Evolutionary conservation across 2,329 filamentous ascomycete species (phyloP).

Genomic region (Septoria petroselini): DNA sequence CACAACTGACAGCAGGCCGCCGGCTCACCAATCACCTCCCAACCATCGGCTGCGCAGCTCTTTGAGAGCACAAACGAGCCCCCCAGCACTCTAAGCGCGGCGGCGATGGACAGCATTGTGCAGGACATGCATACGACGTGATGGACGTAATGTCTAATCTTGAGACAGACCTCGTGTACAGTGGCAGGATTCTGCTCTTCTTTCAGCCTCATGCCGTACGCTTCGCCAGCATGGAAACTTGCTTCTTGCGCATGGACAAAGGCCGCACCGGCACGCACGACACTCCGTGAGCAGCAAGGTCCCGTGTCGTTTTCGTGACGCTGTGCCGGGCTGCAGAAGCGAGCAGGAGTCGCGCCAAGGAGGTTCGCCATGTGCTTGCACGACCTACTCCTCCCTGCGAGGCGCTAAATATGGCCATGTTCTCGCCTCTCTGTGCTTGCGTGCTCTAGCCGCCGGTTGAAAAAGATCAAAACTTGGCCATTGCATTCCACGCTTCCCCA

Average conservation of each 20-base stretch:
- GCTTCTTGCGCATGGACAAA: constrained; percentile 1
- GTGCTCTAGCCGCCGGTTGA: background rate
- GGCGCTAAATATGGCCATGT: constrained; percentile 1
- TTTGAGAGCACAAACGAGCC: constrained; percentile 3
- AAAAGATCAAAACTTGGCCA: background rate
- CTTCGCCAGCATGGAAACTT: constrained; percentile 4
- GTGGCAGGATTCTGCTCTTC: constrained; percentile 1
- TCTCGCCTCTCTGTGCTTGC: background rate
- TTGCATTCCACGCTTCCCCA: background rate
- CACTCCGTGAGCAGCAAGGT: background rate
- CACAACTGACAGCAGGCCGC: constrained; percentile 3
- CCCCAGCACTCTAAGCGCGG: constrained; percentile 16
- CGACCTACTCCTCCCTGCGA: constrained; percentile 8
- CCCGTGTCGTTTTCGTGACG: background rate
- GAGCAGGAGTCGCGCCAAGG: constrained; percentile 1
- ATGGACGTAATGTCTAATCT: constrained; percentile 9
- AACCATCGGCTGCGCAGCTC: constrained; percentile 11
- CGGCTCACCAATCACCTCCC: constrained; percentile 13
- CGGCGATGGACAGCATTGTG: constrained; percentile 9
- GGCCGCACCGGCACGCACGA: background rate
- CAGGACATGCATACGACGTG: constrained; percentile 1
- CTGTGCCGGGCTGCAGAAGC: background rate
- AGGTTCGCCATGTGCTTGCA: constrained; percentile 10
- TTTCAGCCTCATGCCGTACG: constrained; percentile 10
- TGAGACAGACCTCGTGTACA: constrained; percentile 14